Base-by-base conservation (phyloP, 495 filamentous ascomycete genomes). In the Usnea hakonensis region DNA sequence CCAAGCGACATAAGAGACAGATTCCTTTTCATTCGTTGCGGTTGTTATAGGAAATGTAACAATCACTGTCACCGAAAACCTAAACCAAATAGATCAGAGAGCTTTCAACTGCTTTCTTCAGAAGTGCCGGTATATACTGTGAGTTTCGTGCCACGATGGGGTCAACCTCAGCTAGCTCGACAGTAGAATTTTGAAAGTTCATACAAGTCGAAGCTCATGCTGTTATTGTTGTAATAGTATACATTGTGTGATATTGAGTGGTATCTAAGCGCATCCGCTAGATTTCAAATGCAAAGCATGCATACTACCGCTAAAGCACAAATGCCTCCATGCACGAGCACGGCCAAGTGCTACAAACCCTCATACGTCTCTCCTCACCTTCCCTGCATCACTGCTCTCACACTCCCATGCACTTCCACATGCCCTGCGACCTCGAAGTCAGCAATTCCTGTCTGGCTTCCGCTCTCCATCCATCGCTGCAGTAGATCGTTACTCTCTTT, bases 401-500 rank as follows among this genome's bases (percentile, higher is more conserved):
- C 73, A 41, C 55, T 53, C 4, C 80, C 80, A 17, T 72, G 60
- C 23, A 82, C 64, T 36, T 80, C 70, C 70, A 74, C 75, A 11
- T 78, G 74, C 3, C 75, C 77, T 11, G 72, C 69, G 52, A 82
- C 67, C 60, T 77, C 75, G 0, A 66, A 69, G 67, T 81, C 79
- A 57, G 68, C 75, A 44, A 81, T 77, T 0, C 83, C 83, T 21
- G 72, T 81, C 14, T 75, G 71, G 32, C 69, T 74, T 6, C 79
- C 79, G 32, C 74, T 80, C 0, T 79, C 67, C 64, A 83, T 60
- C 91, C 90, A 97, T 48, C 78, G 73, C 63, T 76, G 72, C 57
- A 98, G 73, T 69, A 98, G 69, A 62, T 90, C 86, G 68, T 97
- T 97, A 68, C 91, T 92, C 77, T 98, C 92, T 76, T 87, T 90